These are phyloP conservation scores for Phytopythium aichiense DNA, from an alignment of 352 stramenopile species.

Conservation along the genomic window DNA sequence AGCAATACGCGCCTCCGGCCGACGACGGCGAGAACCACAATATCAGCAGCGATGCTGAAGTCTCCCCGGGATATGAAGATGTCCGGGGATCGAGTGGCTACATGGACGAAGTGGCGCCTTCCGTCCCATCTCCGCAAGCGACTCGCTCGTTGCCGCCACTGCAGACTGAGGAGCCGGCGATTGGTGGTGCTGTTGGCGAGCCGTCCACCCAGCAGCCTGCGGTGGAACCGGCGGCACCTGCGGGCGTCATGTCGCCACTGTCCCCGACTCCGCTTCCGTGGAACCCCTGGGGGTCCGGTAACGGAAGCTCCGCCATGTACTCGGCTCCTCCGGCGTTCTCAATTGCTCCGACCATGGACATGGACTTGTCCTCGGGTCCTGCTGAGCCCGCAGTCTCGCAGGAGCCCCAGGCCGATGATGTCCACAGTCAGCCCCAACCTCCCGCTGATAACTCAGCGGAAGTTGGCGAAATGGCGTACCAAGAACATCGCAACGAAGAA, in stretches of 20 bases:
- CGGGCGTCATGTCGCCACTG: constrained; percentile 4
- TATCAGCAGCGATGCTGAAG: neutral
- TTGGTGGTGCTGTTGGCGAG: neutral
- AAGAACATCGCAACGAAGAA: neutral
- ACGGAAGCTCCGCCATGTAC: neutral
- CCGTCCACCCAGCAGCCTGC: neutral
- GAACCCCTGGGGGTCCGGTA: constrained; percentile 6
- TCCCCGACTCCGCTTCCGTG: constrained; percentile 8
- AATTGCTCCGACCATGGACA: constrained; percentile 2
- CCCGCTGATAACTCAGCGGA: neutral
- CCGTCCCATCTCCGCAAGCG: neutral
- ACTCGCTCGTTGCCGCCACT: neutral
- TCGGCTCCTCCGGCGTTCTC: constrained; percentile 6
- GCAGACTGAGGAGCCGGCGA: constrained; percentile 1
- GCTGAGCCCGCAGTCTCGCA: neutral
- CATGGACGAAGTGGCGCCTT: neutral
- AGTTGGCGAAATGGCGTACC: neutral
- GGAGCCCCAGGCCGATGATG: neutral
- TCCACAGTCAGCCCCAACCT: neutral
- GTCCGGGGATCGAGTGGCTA: neutral
- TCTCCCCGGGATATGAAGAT: neutral
- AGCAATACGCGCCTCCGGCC: neutral
- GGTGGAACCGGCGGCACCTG: neutral
- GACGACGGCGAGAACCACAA: neutral
- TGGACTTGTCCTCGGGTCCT: neutral